Conservation (phyloP, 2,329 filamentous ascomycete genomes). For the Arthroderma sp. region DNA sequence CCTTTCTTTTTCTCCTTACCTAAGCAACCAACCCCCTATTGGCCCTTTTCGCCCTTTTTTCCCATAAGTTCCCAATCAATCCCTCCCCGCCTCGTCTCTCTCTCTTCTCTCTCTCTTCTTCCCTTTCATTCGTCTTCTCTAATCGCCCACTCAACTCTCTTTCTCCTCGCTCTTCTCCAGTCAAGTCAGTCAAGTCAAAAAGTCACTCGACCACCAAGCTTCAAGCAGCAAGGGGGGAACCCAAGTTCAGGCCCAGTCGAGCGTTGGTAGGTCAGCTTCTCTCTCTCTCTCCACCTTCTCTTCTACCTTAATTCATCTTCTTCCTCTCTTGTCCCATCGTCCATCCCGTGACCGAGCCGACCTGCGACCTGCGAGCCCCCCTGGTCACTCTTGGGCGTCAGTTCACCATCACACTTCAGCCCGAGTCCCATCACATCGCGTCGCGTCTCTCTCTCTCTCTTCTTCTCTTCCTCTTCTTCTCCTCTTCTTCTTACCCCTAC, state of each 20-base stretch:
- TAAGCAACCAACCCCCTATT: background rate
- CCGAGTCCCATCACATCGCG: too few species aligned
- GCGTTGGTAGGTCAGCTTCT: too few species aligned
- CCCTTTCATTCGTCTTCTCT: background rate
- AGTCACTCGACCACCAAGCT: too few species aligned
- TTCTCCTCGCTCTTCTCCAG: background rate
- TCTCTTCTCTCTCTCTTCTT: background rate
- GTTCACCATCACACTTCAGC: too few species aligned
- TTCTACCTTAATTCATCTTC: background rate
- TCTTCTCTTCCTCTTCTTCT: background rate
- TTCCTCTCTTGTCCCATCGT: background rate
- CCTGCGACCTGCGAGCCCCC: background rate
- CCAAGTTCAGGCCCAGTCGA: too few species aligned
- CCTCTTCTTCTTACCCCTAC: background rate
- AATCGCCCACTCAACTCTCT: too few species aligned
- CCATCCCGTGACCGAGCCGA: conserved; percentile 8
- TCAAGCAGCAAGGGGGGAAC: too few species aligned
- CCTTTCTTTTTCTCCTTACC: too few species aligned
- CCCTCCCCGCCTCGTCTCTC: background rate
- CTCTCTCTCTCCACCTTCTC: too few species aligned
- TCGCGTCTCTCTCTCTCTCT: background rate
- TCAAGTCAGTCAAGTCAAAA: too few species aligned
- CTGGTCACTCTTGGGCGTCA: too few species aligned
- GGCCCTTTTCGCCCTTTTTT: background rate
- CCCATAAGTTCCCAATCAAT: too few species aligned